Evolutionary conservation across 2,329 filamentous ascomycete genomes (phyloP), one percentile per base, ranked within the genome.

Genomic region (Curvularia spicifera): DNA sequence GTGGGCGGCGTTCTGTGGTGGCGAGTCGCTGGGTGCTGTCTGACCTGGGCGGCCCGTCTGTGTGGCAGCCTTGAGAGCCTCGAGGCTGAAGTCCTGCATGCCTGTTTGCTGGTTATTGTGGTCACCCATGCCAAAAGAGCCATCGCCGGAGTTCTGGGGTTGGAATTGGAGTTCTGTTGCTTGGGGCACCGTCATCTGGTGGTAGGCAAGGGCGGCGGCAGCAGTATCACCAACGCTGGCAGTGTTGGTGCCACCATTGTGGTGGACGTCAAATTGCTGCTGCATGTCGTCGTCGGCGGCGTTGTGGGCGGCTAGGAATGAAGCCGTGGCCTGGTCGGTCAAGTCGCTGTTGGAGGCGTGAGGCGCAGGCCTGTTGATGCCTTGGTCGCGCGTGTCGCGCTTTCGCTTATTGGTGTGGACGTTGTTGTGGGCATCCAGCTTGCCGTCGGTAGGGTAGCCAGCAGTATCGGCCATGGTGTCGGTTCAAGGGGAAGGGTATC

Each of bases 161-260:
- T 80, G 79, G 63, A 84, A 86, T 22, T 82, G 79, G 10, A 84
- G 75, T 60, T 85, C 83, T 3, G 83, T 85, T 9, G 83, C 79
- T 71, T 84, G 82, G 13, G 83, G 83, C 20, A 85, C 81, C 13
- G 81, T 84, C 83, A 86, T 85, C 57, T 81, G 81, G 59, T 81
- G 80, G 68, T 84, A 84, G 15, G 79, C 78, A 59, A 82, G 75
- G 5, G 81, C 81, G 13, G 87, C 87, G 20, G 85, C 85, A 49
- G 87, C 86, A 40, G 87, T 88, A 47, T 87, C 87, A 64, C 78
- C 81, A 12, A 81, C 80, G 61, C 75, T 81, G 35, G 79, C 78
- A 71, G 73, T 81, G 71, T 79, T 81, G 55, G 80, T 76, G 43
- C 82, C 78, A 54, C 83, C 83, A 63, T 85, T 87, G 61, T 85